phyloP scores from a whole-genome alignment of 148 eudicot genomes.

The Pouteria glomerata region DNA sequence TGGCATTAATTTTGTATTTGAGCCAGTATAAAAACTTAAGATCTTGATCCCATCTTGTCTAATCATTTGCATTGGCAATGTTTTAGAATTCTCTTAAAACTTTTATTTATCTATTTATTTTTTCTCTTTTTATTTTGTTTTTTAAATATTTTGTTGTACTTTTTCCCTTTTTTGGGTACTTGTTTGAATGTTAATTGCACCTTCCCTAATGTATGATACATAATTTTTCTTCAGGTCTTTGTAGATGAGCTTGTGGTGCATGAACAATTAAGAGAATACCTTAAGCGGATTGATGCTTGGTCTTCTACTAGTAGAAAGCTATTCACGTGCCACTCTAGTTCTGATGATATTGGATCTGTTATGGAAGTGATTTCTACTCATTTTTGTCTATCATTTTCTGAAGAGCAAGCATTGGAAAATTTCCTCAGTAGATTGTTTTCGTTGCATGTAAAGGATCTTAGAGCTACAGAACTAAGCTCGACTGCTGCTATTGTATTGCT shows the following conservation, averaged over 20 bases:
- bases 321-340: slow-evolving; percentile 20
- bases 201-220: slow-evolving; percentile 5
- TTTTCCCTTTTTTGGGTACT: background rate
- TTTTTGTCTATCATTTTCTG: slow-evolving; percentile 45
- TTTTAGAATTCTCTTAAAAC: background rate
- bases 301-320: slow-evolving; percentile 24
- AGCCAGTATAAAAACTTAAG: background rate
- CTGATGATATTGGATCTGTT: slow-evolving; percentile 39
- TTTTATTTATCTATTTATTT: too few relatives aligned
- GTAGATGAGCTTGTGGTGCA: slow-evolving; percentile 58
- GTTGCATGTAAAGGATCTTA: slow-evolving; percentile 17
- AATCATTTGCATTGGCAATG: background rate
- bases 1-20: too few relatives aligned
- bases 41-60: background rate
- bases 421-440: slow-evolving; percentile 36
- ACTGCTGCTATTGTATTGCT: slow-evolving; percentile 52
- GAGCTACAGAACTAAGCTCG: slow-evolving; percentile 46
- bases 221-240: slow-evolving; percentile 50
- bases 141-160: background rate
- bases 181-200: slow-evolving; percentile 6
- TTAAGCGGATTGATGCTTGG: slow-evolving; percentile 31
- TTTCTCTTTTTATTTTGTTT: background rate
- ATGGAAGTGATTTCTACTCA: slow-evolving; percentile 52
- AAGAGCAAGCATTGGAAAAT: slow-evolving; percentile 38
- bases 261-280: slow-evolving; percentile 36